Evolutionary conservation across 106 monocot species (phyloP), one percentile per base, ranked within the genome.

Genomic region (Triglochin maritima): DNA sequence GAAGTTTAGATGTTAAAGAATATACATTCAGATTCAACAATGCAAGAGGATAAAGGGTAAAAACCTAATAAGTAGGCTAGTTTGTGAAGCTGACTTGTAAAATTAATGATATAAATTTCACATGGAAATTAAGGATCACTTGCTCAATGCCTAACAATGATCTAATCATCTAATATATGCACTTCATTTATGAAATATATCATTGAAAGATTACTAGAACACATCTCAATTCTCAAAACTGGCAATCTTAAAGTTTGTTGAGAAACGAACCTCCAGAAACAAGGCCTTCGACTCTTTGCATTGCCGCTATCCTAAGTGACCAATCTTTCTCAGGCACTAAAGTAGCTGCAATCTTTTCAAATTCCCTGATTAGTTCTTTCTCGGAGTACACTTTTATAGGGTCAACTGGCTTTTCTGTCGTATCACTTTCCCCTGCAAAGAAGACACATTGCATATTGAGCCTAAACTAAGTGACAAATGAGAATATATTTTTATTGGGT

Each of bases 281-380:
- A 67, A 99, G 69, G 64, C 89, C 92, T 85, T 99, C 98, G 78
- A 92, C 76, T 83, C 89, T 99, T 78, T 99, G 98, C 86, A 99
- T 84, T 13, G 91, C 88, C 81, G 92, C 86, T 78, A 99, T 92
- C 49, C 98, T 80, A 41, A 89, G 29, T 47, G 84, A 88, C 98
- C 98, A 99, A 78, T 99, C 98, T 64, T 92, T 99, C 73, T 92
- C 98, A 53, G 98, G 98, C n/a, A 86, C 84, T 58, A 99, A 71
- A 78, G 82, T 86, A 45, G 80, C 74, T 68, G 92, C 76, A 76
- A 99, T 85, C 74, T 92, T 99, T 79, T 99, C 98, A 73, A 99
- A 69, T 76, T 99, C 98, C 55, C 84, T 72, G 10, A 89, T 60
- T 45, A 99, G 77, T 79, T 99, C 98, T 66, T 84, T 99, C 67